These are phyloP conservation scores for Azolla pinnata DNA, from an alignment of 75 land plant species.

Conservation along the genomic window DNA sequence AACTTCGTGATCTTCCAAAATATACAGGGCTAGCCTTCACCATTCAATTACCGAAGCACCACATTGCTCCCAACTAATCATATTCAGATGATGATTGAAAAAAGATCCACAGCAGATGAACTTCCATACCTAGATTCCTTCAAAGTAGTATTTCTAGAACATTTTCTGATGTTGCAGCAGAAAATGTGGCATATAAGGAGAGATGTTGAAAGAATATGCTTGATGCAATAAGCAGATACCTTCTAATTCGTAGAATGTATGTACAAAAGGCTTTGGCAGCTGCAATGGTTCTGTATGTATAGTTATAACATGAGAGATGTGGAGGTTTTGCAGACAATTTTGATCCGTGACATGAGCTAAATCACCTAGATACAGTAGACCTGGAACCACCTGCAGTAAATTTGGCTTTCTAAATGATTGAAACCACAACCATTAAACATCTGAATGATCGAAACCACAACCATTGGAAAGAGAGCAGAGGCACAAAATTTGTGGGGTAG, in stretches of 20 bases:
- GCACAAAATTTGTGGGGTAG: not conserved
- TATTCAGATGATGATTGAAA: not conserved
- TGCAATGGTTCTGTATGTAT: constrained; percentile 29
- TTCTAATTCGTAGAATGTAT: constrained; percentile 16
- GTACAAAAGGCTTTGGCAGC: constrained; percentile 10
- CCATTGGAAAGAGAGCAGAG: not conserved
- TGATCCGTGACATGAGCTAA: constrained; percentile 21
- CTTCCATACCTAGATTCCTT: too few species aligned
- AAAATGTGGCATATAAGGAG: not conserved
- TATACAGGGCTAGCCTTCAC: not conserved
- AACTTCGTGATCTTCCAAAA: not conserved
- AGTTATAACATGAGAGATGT: constrained; percentile 22
- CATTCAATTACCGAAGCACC: not conserved
- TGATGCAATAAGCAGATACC: constrained; percentile 15
- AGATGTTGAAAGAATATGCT: not conserved
- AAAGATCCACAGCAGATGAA: not conserved
- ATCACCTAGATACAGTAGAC: constrained; percentile 25
- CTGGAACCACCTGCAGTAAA: constrained; percentile 19
- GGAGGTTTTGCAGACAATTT: constrained; percentile 12
- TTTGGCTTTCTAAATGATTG: not conserved
- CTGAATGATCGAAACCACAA: not conserved
- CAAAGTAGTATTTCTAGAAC: not conserved
- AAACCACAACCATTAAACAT: not conserved
- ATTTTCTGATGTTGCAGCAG: not conserved
- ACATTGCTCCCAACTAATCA: not conserved